A percentile compares a stretch with the other conserved stretches of the same genome.
Conservation (phyloP, 805 yeast genomes). For the Ogataea methylovora region DNA sequence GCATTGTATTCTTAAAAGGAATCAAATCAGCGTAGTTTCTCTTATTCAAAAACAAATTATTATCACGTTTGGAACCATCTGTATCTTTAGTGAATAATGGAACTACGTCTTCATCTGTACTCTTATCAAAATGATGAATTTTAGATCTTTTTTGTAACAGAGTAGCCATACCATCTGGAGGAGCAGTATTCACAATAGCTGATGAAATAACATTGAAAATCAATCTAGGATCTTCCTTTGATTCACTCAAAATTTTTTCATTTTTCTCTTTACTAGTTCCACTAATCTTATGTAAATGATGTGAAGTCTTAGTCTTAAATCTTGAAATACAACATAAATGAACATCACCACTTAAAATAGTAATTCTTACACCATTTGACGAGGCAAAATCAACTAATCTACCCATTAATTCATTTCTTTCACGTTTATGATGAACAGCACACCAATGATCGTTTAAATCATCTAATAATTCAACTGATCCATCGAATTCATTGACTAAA, state of each 20-base stretch:
- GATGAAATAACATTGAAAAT: constrained; percentile 82
- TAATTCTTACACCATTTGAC: constrained; percentile 57
- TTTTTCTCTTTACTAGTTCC: constrained; percentile 30
- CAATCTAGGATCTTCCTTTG: constrained; percentile 66
- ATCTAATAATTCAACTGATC: constrained; percentile 83
- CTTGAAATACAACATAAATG: constrained; percentile 84
- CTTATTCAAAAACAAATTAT: constrained; percentile 46
- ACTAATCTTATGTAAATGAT: constrained; percentile 30
- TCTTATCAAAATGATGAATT: constrained; percentile 56
- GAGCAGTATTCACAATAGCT: constrained; percentile 90
- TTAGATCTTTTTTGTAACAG: constrained; percentile 61
- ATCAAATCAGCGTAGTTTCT: constrained; percentile 71
- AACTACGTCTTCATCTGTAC: constrained; percentile 76
- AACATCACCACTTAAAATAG: constrained; percentile 89
- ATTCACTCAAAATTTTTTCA: constrained; percentile 33
- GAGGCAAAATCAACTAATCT: constrained; percentile 62
- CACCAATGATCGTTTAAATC: constrained; percentile 98
- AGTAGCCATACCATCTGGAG: constrained; percentile 79
- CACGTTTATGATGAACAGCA: constrained; percentile 75
- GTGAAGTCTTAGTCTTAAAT: constrained; percentile 49
- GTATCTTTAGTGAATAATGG: constrained; percentile 59
- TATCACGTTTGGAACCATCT: constrained; percentile 39
- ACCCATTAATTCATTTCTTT: constrained; percentile 64
- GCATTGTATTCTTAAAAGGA: constrained; percentile 33
- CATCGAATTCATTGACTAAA: constrained; percentile 85